Conservation (phyloP, 495 filamentous ascomycete genomes). For the Podospora comata region DNA sequence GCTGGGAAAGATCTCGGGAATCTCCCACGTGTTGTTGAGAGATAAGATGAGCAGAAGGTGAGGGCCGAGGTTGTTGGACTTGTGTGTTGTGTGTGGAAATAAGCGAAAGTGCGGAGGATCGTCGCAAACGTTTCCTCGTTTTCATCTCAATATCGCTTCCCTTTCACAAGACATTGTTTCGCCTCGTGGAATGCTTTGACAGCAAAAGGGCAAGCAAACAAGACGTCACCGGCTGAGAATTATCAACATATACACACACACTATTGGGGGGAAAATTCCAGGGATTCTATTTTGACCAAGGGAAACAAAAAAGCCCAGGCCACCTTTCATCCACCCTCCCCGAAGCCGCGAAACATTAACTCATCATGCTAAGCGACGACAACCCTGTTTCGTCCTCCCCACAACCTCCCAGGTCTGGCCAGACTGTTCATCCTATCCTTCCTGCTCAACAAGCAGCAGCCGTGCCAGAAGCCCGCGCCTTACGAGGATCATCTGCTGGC, state of each 20-base stretch:
- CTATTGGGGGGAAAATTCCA: slow-evolving; percentile 8
- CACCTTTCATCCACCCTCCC: neutral
- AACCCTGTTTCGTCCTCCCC: slow-evolving; percentile 28
- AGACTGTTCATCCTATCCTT: neutral
- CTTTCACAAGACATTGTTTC: neutral
- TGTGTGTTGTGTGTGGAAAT: neutral
- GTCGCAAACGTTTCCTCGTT: neutral
- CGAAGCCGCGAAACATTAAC: slow-evolving; percentile 38
- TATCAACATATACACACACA: slow-evolving; percentile 5
- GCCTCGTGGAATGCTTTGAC: neutral
- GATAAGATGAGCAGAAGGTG: neutral
- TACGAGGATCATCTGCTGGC: slow-evolving; percentile 22
- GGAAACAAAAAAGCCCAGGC: neutral
- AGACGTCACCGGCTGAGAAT: neutral
- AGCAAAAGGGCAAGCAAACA: slow-evolving; percentile 1
- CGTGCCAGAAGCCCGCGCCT: slow-evolving; percentile 14
- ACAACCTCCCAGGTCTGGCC: slow-evolving; percentile 15
- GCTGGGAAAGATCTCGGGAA: neutral
- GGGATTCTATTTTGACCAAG: neutral
- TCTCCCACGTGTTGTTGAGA: neutral
- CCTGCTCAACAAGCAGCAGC: slow-evolving; percentile 1
- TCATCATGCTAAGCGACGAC: slow-evolving; percentile 43
- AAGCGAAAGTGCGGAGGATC: neutral
- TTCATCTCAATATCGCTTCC: neutral
- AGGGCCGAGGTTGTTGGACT: neutral